Evolutionary conservation across 495 filamentous ascomycete genomes (phyloP).

Genomic region (Talaromyces wortmannii): DNA sequence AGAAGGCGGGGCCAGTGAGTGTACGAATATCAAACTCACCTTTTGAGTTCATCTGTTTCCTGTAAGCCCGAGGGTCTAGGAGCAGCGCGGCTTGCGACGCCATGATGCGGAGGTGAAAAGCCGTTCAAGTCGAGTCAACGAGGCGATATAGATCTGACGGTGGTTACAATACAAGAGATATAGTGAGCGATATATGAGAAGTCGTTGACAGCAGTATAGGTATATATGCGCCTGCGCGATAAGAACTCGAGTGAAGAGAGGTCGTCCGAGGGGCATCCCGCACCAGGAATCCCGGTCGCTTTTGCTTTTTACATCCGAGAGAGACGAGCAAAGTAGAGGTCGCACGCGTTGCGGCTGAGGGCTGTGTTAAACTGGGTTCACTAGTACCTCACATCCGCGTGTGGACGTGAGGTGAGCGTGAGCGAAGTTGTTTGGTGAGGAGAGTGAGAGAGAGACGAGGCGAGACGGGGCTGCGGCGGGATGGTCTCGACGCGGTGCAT

Average conservation of each 20-base stretch:
- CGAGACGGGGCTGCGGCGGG: not conserved
- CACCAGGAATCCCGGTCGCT: not conserved
- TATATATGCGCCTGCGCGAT: slow-evolving; percentile 1
- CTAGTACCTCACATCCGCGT: slow-evolving; percentile 5
- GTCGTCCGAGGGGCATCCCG: slow-evolving; percentile 1
- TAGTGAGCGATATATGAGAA: too few relatives aligned
- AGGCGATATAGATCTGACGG: too few relatives aligned
- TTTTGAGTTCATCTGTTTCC: slow-evolving; percentile 22
- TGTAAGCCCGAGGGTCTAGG: slow-evolving; percentile 31
- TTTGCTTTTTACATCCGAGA: not conserved
- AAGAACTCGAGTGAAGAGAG: slow-evolving; percentile 2
- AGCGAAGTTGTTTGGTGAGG: not conserved
- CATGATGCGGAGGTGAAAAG: slow-evolving; percentile 16
- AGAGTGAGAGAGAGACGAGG: slow-evolving; percentile 2
- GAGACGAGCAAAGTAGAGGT: not conserved
- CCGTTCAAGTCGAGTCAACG: not conserved
- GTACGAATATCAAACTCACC: slow-evolving; percentile 12
- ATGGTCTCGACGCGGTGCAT: slow-evolving; percentile 1
- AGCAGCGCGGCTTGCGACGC: slow-evolving; percentile 37
- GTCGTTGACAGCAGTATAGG: too few relatives aligned
- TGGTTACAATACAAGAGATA: not conserved
- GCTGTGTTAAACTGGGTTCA: not conserved
- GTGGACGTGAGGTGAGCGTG: slow-evolving; percentile 3
- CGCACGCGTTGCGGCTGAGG: not conserved
- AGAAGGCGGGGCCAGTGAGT: not conserved